Evolutionary conservation across 2,329 filamentous ascomycete genomes (phyloP).

Genomic region (Phialophora verrucosa): DNA sequence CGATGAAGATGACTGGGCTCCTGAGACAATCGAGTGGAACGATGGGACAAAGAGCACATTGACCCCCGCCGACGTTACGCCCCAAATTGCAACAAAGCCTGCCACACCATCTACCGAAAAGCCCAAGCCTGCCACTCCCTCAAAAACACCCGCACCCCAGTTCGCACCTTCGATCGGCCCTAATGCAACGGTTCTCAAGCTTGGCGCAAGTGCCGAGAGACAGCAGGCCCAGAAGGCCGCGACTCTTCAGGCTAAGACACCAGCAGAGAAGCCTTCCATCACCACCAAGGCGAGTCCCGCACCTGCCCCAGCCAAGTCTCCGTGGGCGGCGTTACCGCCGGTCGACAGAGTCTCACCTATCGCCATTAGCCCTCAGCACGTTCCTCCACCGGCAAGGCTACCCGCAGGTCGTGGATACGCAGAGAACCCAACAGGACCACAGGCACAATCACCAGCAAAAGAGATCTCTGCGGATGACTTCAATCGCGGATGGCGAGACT

Average conservation of each 20-base stretch:
- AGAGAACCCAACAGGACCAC: constrained; percentile 73
- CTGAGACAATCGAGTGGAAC: constrained; percentile 71
- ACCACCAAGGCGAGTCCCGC: constrained; percentile 50
- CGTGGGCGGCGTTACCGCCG: constrained; percentile 86
- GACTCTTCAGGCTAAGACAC: constrained; percentile 39
- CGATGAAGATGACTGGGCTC: constrained; percentile 69
- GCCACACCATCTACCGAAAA: constrained; percentile 35
- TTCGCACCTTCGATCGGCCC: constrained; percentile 54
- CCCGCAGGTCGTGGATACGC: constrained; percentile 61
- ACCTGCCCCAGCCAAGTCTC: constrained; percentile 79
- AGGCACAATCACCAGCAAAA: constrained; percentile 67
- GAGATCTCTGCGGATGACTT: constrained; percentile 96
- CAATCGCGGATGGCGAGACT: constrained; percentile 81
- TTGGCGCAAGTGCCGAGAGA: constrained; percentile 54
- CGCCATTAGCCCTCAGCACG: constrained; percentile 60
- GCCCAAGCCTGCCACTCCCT: constrained; percentile 40
- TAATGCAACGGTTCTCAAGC: constrained; percentile 56
- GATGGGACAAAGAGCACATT: constrained; percentile 70
- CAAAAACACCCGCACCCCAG: constrained; percentile 43
- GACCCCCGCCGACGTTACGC: constrained; percentile 49
- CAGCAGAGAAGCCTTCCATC: constrained; percentile 59
- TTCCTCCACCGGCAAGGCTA: constrained; percentile 55
- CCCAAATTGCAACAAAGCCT: constrained; percentile 36
- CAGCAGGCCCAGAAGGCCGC: constrained; percentile 52
- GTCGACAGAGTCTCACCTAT: constrained; percentile 79